Evolutionary conservation across 495 filamentous ascomycete genomes (phyloP), one percentile per base, ranked within the genome.

Genomic region (Pseudotulostoma volvatum): DNA sequence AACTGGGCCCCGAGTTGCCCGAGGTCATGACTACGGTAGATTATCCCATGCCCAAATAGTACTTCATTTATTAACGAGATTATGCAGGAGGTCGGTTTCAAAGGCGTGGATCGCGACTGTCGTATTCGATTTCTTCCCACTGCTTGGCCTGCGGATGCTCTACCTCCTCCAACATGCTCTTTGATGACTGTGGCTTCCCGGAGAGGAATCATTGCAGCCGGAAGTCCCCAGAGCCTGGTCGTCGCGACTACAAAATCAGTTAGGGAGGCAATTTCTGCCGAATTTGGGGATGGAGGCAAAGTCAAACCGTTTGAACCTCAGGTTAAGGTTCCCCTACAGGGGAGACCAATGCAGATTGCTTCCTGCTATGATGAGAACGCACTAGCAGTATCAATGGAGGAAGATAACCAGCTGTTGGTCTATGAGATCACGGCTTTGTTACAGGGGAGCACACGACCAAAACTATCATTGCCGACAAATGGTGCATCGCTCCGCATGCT

Each of bases 361-460:
- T 99, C 96, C 50, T 84, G 83, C 0, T 72, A 81, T 34, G 78
- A 84, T 46, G 92, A 94, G 52, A 72, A 72, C 37, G 86, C 78
- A 40, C 63, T 99, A 34, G 72, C 94, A 15, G 60, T 96, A 9
- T 81, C 81, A 4, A 85, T 83, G 7, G 84, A 93, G 53, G 68
- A 68, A 41, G 84, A 85, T 3, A 76, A 84, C 18, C 84, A 85
- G 7, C 61, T 99, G 28, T 81, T 79, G 2, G 73, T 94, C 11
- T 95, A 90, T 52, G 68, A 86, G 31, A 75, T 82, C 13, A 57
- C 75, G 31, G 61, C 64, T 13, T 60, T 96, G 14, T 50, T 69
- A 36, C 65, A 77, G 39, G 77, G 75, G 9, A 73, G 68, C 36
- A 75, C 71, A n/a, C 69, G 83, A 42, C 56, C 72, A 5, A 61